Conservation (phyloP, 2,329 filamentous ascomycete genomes). For the Septoria linicola region DNA sequence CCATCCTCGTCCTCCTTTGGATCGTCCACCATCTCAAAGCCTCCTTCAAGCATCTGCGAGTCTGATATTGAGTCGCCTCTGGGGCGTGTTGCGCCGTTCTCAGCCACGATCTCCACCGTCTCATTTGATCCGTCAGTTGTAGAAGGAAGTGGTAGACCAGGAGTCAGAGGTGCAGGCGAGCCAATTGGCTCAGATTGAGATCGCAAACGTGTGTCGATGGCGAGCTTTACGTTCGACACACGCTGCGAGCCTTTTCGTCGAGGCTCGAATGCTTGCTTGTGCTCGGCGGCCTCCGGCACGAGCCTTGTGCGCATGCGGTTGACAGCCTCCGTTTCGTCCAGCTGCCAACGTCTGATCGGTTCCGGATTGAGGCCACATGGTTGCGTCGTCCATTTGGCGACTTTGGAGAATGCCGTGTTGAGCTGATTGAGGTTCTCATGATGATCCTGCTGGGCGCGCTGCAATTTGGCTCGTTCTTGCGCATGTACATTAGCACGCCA, state of each 20-base stretch:
- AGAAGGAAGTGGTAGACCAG: slow-evolving; percentile 10
- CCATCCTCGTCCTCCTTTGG: slow-evolving; percentile 80
- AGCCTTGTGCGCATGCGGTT: slow-evolving; percentile 92
- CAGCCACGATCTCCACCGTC: slow-evolving; percentile 24
- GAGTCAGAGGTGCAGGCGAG: slow-evolving; percentile 21
- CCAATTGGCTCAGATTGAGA: slow-evolving; percentile 30
- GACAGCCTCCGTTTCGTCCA: slow-evolving; percentile 91
- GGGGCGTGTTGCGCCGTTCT: slow-evolving; percentile 26
- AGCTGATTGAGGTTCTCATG: slow-evolving; percentile 84
- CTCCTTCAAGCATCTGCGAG: slow-evolving; percentile 66
- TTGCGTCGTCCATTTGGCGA: slow-evolving; percentile 74
- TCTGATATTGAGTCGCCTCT: slow-evolving; percentile 45
- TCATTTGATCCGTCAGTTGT: slow-evolving; percentile 27
- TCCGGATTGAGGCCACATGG: slow-evolving; percentile 79
- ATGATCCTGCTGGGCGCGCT: slow-evolving; percentile 84
- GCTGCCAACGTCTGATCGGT: slow-evolving; percentile 73
- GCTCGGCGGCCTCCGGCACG: slow-evolving; percentile 70
- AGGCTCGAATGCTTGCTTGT: slow-evolving; percentile 75
- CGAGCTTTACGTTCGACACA: slow-evolving; percentile 39
- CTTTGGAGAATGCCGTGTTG: slow-evolving; percentile 70
- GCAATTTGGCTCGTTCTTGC: slow-evolving; percentile 87
- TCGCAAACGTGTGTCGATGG: slow-evolving; percentile 34
- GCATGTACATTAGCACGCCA: slow-evolving; percentile 97
- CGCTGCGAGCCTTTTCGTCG: slow-evolving; percentile 68
- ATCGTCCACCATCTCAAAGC: slow-evolving; percentile 94